Evolutionary conservation across 2,329 filamentous ascomycete species (phyloP), one percentile per base, ranked within the genome.

Genomic region (Aspergillus uvarum): DNA sequence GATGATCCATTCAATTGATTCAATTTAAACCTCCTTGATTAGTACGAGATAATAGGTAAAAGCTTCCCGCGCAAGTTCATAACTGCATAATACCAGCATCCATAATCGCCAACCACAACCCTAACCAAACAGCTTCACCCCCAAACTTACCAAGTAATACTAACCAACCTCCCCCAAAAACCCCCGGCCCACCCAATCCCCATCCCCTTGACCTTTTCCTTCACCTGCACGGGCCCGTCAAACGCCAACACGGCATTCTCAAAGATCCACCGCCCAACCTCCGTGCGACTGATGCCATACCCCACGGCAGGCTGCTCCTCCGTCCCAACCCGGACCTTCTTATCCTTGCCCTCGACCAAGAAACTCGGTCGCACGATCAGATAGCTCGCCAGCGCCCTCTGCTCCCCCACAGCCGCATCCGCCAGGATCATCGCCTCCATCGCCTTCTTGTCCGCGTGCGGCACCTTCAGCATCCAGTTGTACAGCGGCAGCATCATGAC

Each of bases 381-480:
- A 53, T 47, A 62, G 11, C 58, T 49, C 21, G 32, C 22, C 12
- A 66, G 42, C 8, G 54, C 59, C 69, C 59, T 54, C 42, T 68
- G 48, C 51, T 51, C 44, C 58, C 11, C 56, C 7, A 10, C 2
- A n/a, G 2, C 52, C 52, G 56, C 48, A 59, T 71, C 54, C 52
- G 59, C 32, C 29, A 68, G 38, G 8, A 80, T 54, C 10, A 65
- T 35, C 31, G 56, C 56, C 57, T 76, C 72, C 67, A 73, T 78
- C 4, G 68, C 63, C 58, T 59, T 64, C 68, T 78, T 78, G 59
- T 78, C 76, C 21, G 66, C 71, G 60, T 82, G 69, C 22, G 68
- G 69, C n/a, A 63, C 69, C 54, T 67, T 68, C 59, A 72, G 67
- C 38, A 71, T 32, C 59, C 64, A 69, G 19, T 69, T 63, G 51